Evolutionary conservation across 495 filamentous ascomycete genomes (phyloP).

Genomic region (Lindgomyces ingoldianus): DNA sequence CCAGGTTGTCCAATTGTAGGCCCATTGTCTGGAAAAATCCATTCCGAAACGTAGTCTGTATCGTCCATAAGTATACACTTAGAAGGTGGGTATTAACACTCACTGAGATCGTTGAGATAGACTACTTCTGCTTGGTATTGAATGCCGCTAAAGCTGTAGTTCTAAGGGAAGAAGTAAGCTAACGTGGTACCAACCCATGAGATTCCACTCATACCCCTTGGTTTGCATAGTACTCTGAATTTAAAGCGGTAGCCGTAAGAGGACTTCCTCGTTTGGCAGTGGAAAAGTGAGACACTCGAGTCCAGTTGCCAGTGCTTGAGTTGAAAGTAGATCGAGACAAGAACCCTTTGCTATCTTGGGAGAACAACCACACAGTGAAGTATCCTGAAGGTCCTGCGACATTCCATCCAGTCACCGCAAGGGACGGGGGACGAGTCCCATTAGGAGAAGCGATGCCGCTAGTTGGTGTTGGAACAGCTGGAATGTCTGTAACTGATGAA

Average conservation of each 20-base stretch:
- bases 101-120: constrained; percentile 9
- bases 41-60: constrained; percentile 24
- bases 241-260: constrained; percentile 10
- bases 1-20: constrained; percentile 14
- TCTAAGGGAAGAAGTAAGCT: neutral
- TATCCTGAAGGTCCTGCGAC: constrained; percentile 7
- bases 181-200: neutral
- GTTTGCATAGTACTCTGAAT: constrained; percentile 10
- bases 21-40: constrained; percentile 18
- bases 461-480: constrained; percentile 15
- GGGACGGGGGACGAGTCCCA: constrained; percentile 9
- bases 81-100: neutral
- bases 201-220: constrained; percentile 1
- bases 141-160: constrained; percentile 13
- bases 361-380: constrained; percentile 14
- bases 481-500: constrained; percentile 10
- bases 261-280: constrained; percentile 13
- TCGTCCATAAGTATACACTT: neutral
- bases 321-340: constrained; percentile 22
- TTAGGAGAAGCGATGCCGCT: neutral
- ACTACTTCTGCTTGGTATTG: constrained; percentile 17
- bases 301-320: constrained; percentile 30
- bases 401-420: constrained; percentile 17
- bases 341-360: constrained; percentile 8
- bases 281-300: constrained; percentile 11